phyloP scores from a whole-genome alignment of 129 eudicot species.

The Erigeron canadensis region DNA sequence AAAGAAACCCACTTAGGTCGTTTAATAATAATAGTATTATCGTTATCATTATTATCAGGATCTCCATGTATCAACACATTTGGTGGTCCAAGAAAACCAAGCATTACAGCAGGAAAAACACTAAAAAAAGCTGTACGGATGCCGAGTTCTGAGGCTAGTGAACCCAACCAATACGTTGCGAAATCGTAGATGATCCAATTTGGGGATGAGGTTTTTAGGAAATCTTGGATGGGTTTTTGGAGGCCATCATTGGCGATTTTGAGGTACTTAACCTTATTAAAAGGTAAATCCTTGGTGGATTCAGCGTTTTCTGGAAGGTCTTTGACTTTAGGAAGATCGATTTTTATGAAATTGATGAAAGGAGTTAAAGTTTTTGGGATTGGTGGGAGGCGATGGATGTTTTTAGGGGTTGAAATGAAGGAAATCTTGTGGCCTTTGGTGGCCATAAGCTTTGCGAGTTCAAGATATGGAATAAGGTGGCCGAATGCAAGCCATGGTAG shows the following conservation, averaged over 20 bases:
- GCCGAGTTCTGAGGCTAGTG: neutral
- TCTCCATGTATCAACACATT: neutral
- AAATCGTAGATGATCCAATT: conserved; percentile 40
- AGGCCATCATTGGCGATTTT: conserved; percentile 35
- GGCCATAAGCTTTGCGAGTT: conserved; percentile 26
- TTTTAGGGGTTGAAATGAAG: conserved; percentile 27
- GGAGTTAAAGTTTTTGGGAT: conserved; percentile 20
- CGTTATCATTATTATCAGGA: neutral
- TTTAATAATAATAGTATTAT: neutral
- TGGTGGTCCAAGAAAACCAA: neutral
- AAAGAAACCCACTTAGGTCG: conserved; percentile 18
- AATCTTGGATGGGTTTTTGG: conserved; percentile 11
- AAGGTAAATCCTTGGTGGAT: too few relatives aligned
- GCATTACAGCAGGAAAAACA: neutral
- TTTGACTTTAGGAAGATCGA: neutral
- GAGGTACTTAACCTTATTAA: conserved; percentile 15
- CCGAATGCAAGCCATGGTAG: too few relatives aligned
- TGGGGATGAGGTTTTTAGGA: conserved; percentile 11
- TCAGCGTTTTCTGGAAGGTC: too few relatives aligned
- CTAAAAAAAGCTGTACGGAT: conserved; percentile 1
- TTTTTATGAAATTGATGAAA: conserved; percentile 23
- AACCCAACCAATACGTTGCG: conserved; percentile 23
- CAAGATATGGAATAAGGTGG: too few relatives aligned
- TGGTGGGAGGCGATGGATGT: conserved; percentile 32
- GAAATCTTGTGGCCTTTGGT: conserved; percentile 29